Evolutionary conservation across 2,329 filamentous ascomycete genomes (phyloP), one percentile per base, ranked within the genome.

Genomic region (Coniochaeta sp.): DNA sequence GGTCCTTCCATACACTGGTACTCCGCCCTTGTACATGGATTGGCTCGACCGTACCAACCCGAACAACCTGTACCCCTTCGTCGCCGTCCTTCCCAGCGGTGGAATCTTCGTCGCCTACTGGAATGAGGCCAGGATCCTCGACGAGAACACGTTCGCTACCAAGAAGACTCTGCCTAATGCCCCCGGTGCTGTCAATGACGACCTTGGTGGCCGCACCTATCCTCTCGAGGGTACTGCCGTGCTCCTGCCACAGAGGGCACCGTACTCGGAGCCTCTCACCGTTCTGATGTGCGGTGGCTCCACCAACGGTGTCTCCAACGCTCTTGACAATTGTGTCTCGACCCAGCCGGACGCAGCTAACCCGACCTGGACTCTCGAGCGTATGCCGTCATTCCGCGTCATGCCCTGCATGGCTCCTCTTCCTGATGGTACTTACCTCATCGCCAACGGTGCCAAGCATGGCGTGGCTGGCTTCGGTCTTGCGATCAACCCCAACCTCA

Each of bases 51-150:
- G 78, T 28, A 85, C 82, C 1, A 79, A 84, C 64, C 82, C 82
- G 1, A 77, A 81, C 72, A 85, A 85, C 66, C 72, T 85, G n/a
- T 86, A 86, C 62, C 83, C 83, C 0, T 86, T 79, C 73, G 65
- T 83, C 12, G 72, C 73, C 14, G 77, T 84, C 28, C 68, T 85
- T 3, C 82, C 82, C 9, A 74, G 74, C 11, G 81, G 81, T 22
- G 77, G 77, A 24, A 82, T 85, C 67, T 80, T 84, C 60, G 77
- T 83, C n/a, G 76, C 76, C 9, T 84, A 84, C 71, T 85, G 80
- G 67, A 86, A 86, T 67, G 79, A 85, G 67, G 83, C 81, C 7
- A 73, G 81, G 11, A 78, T 86, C 62, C 73, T 86, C 16, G 76
- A 84, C 60, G 78, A 81, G 60, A 69, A 65, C 26, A 81, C 78